Base-by-base conservation (phyloP, 805 yeast species). In the Saccharomycopsis schoenii region DNA sequence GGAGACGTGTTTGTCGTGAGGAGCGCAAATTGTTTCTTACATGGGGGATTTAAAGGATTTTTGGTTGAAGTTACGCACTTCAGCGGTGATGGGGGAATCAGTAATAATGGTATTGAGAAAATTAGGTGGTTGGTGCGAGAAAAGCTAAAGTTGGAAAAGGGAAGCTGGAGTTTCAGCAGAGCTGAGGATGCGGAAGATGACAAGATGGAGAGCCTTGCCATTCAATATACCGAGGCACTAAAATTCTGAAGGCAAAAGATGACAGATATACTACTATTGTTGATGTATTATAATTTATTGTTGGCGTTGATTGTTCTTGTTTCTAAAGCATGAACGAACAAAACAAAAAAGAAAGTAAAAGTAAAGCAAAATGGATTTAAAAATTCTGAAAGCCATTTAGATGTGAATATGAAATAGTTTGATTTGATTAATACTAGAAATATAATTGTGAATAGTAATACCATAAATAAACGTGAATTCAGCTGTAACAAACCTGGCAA, bases 41-140 rank as follows among this genome's bases (percentile, higher is more conserved):
- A 87, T 68, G 96, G 96, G 1, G 77, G 77, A 19, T 88, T 86
- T 74, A 81, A 85, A 63, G 91, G 91, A 0, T 77, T 88, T 42
- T 69, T 88, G 42, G 79, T 88, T 34, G 87, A 85, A 66, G 76
- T 85, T 1, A 25, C 62, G 1, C 56, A 47, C 24, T 14, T 50
- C n/a, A 54, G 34, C 5, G 39, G 36, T 14, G 34, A 9, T 3
- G 36, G 37, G 2, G 37, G 41, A 9, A 8, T 21, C 57, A 55
- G 29, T 9, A 66, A 29, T 43, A 57, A 50, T 39, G 63, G 59
- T 37, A 56, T 56, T 5, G 58, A 57, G 25, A 67, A 69, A 15
- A 72, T 78, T 58, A 67, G 66, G 6, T 67, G 66, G 12, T 66
- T 76, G 21, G 65, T 72, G 2, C 52, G 52, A 12, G 57, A 61